Percentiles rank a stretch among this genome's conserved stretches.
Evolutionary conservation across 805 yeast genomes (phyloP).

Genomic region (Pichia nakasei): DNA sequence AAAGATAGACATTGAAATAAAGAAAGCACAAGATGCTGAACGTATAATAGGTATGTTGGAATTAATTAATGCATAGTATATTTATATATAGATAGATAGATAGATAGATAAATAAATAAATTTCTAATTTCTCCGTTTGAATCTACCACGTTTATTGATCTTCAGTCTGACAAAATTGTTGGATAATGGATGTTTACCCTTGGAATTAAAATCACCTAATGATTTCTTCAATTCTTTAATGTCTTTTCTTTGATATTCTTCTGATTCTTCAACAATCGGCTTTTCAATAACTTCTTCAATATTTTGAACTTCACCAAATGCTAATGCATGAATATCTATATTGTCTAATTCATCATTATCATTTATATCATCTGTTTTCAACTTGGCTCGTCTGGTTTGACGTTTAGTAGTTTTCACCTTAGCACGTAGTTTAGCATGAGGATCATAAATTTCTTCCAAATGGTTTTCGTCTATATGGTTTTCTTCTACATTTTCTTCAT

Average conservation of each 20-base stretch:
- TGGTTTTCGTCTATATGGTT: neutral
- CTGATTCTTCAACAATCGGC: constrained; percentile 15
- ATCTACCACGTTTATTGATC: constrained; percentile 22
- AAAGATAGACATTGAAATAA: constrained; percentile 59
- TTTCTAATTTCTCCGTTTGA: constrained; percentile 15
- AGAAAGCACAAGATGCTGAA: constrained; percentile 78
- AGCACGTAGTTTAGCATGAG: constrained; percentile 15
- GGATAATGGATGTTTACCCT: constrained; percentile 23
- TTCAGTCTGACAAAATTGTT: constrained; percentile 29
- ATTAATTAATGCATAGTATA: constrained; percentile 48
- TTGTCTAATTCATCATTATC: constrained; percentile 27
- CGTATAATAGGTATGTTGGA: constrained; percentile 91
- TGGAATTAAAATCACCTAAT: constrained; percentile 14
- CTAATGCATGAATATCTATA: constrained; percentile 35
- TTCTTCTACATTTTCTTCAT: constrained; percentile 15
- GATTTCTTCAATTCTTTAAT: constrained; percentile 8
- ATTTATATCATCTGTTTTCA: constrained; percentile 30
- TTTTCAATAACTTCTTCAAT: constrained; percentile 2
- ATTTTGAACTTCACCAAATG: constrained; percentile 9
- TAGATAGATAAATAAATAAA: no score
- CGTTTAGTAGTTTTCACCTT: constrained; percentile 41
- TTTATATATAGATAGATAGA: neutral
- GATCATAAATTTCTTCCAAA: constrained; percentile 5
- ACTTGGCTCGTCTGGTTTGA: constrained; percentile 42
- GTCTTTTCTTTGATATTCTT: constrained; percentile 15